Evolutionary conservation across 257 asterid species (phyloP), one percentile per base, ranked within the genome.

Genomic region (Paraleonurus japonicus): DNA sequence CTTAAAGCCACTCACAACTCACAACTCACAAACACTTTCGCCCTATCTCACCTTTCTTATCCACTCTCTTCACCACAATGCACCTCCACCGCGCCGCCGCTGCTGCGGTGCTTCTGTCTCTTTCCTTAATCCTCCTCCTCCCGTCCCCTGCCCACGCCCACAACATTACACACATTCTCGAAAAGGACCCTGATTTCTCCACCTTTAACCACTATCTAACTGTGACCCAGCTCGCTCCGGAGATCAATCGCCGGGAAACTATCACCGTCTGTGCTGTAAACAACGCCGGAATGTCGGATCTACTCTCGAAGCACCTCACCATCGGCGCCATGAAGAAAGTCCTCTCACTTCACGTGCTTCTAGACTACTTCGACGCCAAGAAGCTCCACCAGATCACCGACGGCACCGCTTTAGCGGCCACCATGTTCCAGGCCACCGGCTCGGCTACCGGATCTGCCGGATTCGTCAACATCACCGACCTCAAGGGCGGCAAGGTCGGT

Each of bases 341-440:
- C 1, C 86, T 90, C 73, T 82, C 96, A 0, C 81, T 83, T 27
- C 95, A 90, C 75, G 84, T 90, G 11, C 81, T 90, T 41, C 84
- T 90, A 16, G 96, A 90, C 85, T 90, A 88, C 70, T 90, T 80
- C 79, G 87, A 85, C 73, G 81, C 89, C 4, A 86, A 88, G 71
- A 90, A 90, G 86, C 95, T 90, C 67, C 96, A 87, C 81, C 83
- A 87, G 74, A 83, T 90, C 77, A 85, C 93, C 70, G 82, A 86
- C 71, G 90, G 93, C 74, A 83, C 93, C 22, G 96, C 95, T 5
- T 83, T 90, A 59, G 87, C 90, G 12, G 93, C 96, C 59, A 90
- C 96, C 3, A 82, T 88, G 84, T 88, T 65, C 81, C 96, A 90
- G 74, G 91, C 96, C 79, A 88, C 96, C 76, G 96, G 95, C 30